A percentile compares a stretch with the other conserved stretches of the same genome.
These are phyloP conservation scores for Nigrograna mackinnonii DNA, from an alignment of 2,329 filamentous ascomycete species.

Conservation along the genomic window DNA sequence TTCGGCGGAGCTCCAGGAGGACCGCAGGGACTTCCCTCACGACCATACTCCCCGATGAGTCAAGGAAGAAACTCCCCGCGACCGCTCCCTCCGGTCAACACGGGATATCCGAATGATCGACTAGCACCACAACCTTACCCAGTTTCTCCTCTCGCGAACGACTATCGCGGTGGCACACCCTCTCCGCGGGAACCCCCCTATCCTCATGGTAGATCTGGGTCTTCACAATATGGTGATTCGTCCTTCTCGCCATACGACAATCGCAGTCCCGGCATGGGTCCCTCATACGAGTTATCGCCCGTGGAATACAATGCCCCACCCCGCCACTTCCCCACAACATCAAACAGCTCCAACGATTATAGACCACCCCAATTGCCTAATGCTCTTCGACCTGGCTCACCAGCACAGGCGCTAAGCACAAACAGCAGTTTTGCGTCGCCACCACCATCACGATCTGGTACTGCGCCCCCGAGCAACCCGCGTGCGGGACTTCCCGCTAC, in stretches of 20 bases:
- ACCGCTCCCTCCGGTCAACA: conserved; percentile 34
- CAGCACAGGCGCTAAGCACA: conserved; percentile 21
- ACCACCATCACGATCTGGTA: conserved; percentile 25
- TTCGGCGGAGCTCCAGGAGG: conserved; percentile 24
- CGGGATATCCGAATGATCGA: conserved; percentile 24
- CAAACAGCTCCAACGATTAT: conserved; percentile 23
- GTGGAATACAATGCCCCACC: conserved; percentile 26
- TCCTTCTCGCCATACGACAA: conserved; percentile 37
- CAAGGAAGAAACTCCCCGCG: conserved; percentile 32
- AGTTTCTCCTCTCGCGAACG: conserved; percentile 1
- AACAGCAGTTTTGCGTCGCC: conserved; percentile 13
- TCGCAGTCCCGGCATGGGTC: conserved; percentile 24
- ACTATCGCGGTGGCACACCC: neutral
- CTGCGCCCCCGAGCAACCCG: conserved; percentile 29
- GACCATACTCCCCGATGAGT: conserved; percentile 32
- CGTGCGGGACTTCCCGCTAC: conserved; percentile 34
- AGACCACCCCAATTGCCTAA: conserved; percentile 26
- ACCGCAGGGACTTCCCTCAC: conserved; percentile 23
- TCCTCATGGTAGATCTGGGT: neutral
- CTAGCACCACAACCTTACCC: conserved; percentile 23
- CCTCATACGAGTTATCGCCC: conserved; percentile 38
- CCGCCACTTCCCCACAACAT: conserved; percentile 21
- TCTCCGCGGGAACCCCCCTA: neutral
- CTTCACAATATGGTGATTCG: conserved; percentile 12
- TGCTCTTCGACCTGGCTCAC: conserved; percentile 30